phyloP scores from a whole-genome alignment of 371 early-diverging fungal species.

The Dichotomocladium elegans region DNA sequence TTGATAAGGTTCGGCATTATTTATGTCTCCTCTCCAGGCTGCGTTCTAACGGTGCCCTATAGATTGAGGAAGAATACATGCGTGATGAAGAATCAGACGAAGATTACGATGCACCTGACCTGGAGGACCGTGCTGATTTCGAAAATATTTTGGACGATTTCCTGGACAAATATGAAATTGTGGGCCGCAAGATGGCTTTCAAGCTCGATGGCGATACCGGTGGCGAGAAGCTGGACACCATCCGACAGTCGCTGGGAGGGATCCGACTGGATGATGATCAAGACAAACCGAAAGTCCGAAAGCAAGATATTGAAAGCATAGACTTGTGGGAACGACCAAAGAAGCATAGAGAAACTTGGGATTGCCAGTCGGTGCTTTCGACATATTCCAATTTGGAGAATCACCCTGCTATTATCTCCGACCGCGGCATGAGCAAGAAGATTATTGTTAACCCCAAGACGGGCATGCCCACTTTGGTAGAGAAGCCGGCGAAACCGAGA shows the following conservation, averaged over 20 bases:
- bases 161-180: constrained; percentile 79
- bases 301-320: constrained; percentile 5
- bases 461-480: constrained; percentile 60
- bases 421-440: constrained; percentile 40
- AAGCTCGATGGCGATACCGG: constrained; percentile 62
- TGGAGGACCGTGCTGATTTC: constrained; percentile 57
- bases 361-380: constrained; percentile 74
- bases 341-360: constrained; percentile 67
- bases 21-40: background rate
- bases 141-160: constrained; percentile 86
- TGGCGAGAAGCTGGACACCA: constrained; percentile 63
- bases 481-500: constrained; percentile 30
- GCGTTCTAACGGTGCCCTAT: too few species aligned
- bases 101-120: constrained; percentile 23
- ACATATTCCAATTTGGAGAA: constrained; percentile 86
- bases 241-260: constrained; percentile 61
- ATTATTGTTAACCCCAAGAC: constrained; percentile 60
- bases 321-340: constrained; percentile 15
- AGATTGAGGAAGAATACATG: constrained; percentile 72
- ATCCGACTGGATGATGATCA: constrained; percentile 29
- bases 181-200: constrained; percentile 67
- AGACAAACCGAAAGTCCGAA: constrained; percentile 22
- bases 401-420: constrained; percentile 70
- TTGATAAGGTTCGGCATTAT: constrained; percentile 63
- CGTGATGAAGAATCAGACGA: constrained; percentile 61